Evolutionary conservation across 805 yeast genomes (phyloP).

Genomic region (Grigorovia yakushimaensis): DNA sequence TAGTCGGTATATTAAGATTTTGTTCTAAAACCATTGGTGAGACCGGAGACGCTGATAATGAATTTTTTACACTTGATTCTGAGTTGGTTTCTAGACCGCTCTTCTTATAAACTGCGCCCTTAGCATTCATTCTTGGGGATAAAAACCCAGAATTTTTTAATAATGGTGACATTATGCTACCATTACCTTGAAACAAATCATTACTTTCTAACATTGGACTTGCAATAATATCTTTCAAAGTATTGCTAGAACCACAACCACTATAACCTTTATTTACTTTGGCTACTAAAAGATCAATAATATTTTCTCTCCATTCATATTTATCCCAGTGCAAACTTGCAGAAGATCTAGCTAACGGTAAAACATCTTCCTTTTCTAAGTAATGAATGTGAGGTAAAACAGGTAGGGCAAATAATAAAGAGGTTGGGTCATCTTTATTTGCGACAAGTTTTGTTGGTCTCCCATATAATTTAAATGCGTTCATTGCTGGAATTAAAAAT

Average conservation of each 20-base stretch:
- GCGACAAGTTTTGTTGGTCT: conserved; percentile 57
- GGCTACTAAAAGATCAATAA: conserved; percentile 45
- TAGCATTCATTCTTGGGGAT: background rate
- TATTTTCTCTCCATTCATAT: conserved; percentile 48
- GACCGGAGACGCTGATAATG: background rate
- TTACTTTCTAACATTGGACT: conserved; percentile 37
- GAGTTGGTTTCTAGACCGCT: background rate
- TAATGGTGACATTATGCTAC: conserved; percentile 3
- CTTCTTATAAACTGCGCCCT: background rate
- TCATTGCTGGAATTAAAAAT: conserved; percentile 57
- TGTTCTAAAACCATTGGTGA: conserved; percentile 1
- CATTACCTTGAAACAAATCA: conserved; percentile 22
- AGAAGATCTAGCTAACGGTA: conserved; percentile 31
- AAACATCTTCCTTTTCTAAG: conserved; percentile 49
- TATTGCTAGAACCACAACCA: conserved; percentile 68
- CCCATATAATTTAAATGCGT: conserved; percentile 63
- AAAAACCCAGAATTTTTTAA: conserved; percentile 1
- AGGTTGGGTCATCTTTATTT: conserved; percentile 42
- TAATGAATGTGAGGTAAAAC: conserved; percentile 61
- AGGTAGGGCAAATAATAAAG: conserved; percentile 65
- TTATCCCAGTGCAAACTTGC: conserved; percentile 42
- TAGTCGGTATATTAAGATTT: background rate
- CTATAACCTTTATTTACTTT: conserved; percentile 54
- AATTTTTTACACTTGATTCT: background rate
- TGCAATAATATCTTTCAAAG: conserved; percentile 48